A percentile compares a stretch with the other conserved stretches of the same genome.
These are phyloP conservation scores for Dovyalis caffra DNA, from an alignment of 345 rosid species.

Conservation along the genomic window DNA sequence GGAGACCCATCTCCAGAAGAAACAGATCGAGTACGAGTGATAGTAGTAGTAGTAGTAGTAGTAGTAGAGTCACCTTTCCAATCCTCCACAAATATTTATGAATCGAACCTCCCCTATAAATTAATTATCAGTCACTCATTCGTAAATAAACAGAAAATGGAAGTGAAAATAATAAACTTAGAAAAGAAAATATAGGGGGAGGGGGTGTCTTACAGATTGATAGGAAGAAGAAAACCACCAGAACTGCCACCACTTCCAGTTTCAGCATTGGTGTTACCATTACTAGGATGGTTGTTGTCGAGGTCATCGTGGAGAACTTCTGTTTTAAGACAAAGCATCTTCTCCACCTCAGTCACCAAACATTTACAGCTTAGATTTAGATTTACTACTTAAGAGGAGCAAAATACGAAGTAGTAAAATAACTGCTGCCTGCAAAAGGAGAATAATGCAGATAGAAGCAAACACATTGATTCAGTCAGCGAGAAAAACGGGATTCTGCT, in stretches of 20 bases:
- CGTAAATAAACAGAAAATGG: neutral
- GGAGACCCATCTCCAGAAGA: constrained; percentile 22
- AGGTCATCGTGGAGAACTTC: constrained; percentile 24
- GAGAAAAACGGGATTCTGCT: neutral
- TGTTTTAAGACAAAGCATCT: constrained; percentile 30
- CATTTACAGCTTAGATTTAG: too few relatives aligned
- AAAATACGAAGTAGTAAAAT: too few relatives aligned
- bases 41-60: too few relatives aligned
- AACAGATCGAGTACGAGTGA: constrained; percentile 16
- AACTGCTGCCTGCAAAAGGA: too few relatives aligned
- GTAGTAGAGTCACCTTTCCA: neutral
- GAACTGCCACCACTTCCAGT: neutral
- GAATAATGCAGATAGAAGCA: too few relatives aligned
- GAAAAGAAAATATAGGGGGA: neutral
- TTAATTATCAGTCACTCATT: too few relatives aligned
- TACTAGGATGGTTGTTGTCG: neutral
- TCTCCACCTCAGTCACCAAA: neutral
- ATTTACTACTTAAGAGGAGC: too few relatives aligned
- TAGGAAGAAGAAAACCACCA: constrained; percentile 24
- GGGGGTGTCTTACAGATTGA: constrained; percentile 17
- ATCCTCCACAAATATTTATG: constrained; percentile 26
- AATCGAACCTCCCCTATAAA: constrained; percentile 29
- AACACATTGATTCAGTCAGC: neutral
- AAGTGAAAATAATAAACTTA: neutral
- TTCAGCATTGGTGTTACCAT: neutral